Conservation (phyloP, 495 filamentous ascomycete genomes). For the Penicillium diatomitis region DNA sequence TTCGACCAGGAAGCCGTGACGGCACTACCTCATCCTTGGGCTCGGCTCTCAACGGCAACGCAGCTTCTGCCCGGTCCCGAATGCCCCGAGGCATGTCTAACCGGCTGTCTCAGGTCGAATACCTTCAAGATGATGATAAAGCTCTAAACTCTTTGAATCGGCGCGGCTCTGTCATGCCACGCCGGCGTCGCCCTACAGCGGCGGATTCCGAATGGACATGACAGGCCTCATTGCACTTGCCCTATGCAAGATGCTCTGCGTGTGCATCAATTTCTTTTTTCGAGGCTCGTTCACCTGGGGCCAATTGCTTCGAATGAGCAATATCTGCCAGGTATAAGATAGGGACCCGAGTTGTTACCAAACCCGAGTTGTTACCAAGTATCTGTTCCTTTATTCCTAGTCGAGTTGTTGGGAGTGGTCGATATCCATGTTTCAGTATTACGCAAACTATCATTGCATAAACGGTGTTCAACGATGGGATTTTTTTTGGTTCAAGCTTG, state of each 20-base stretch:
- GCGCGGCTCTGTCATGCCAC: slow-evolving; percentile 30
- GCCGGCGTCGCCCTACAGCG: slow-evolving; percentile 30
- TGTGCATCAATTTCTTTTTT: slow-evolving; percentile 6
- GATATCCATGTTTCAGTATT: too few species aligned
- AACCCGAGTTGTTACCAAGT: too few species aligned
- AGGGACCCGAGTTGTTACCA: too few species aligned
- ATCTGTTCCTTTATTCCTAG: too few species aligned
- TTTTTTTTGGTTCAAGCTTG: too few species aligned
- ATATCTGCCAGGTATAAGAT: too few species aligned
- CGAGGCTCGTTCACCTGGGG: too few species aligned
- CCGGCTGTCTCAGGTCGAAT: slow-evolving; percentile 30
- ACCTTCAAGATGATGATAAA: slow-evolving; percentile 31
- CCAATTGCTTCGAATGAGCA: too few species aligned
- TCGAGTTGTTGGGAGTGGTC: too few species aligned
- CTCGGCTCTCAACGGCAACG: slow-evolving; percentile 25
- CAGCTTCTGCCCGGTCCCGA: slow-evolving; percentile 32
- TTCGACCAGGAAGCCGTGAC: slow-evolving; percentile 43
- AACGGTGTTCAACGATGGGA: too few species aligned
- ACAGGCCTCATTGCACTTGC: background rate
- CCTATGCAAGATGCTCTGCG: slow-evolving; percentile 1
- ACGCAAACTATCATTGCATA: too few species aligned
- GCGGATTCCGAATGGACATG: slow-evolving; percentile 33
- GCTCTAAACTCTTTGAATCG: slow-evolving; percentile 26
- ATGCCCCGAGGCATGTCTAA: slow-evolving; percentile 34
- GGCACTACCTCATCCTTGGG: slow-evolving; percentile 25